Base-by-base conservation (phyloP, 441 rosid species). In the Biscutella auriculata region DNA sequence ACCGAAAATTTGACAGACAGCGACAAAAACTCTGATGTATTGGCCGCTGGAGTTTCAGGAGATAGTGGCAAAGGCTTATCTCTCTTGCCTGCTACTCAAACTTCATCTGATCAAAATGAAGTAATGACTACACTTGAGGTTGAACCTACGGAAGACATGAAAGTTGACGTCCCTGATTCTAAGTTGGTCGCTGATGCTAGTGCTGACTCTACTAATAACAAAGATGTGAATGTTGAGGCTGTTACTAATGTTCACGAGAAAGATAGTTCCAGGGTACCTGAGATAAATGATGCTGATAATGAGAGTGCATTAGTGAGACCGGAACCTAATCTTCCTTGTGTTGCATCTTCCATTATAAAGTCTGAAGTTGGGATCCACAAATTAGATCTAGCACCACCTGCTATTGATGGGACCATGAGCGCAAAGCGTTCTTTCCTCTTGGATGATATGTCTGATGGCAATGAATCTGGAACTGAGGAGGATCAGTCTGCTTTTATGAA, bases 381-480 rank as follows among this genome's bases (percentile, higher is more conserved):
- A 59, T 32, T 9, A 13, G 73, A 59, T 55, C 40, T 37, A 27
- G 35, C 74, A 36, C 39, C 68, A 43, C 44, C 72, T 15, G 42
- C 67, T 37, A 58, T 27, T 23, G 78, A 75, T 19, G 81, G 80
- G 32, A 68, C 68, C 66, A 52, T 60, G 58, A 69, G 62, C 58
- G 48, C 70, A 32, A 76, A 70, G 45, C 65, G 41, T 27, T 70
- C 77, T 34, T 86, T 82, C 78, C 81, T 78, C 56, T 70, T 76
- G 63, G 83, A 81, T 44, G 82, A 73, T 46, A 45, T 44, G 43
- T 68, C 73, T 33, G 86, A 80, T 3, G 88, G 84, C 41, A 74
- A 73, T 73, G 88, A 79, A 55, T 84, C 88, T 19, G 85, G 91
- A 52, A 77, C 85, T 4, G 91, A 84, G 60, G 92, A 79, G 57